phyloP scores from a whole-genome alignment of 306 rosid genomes.

The Luffa aegyptiaca region DNA sequence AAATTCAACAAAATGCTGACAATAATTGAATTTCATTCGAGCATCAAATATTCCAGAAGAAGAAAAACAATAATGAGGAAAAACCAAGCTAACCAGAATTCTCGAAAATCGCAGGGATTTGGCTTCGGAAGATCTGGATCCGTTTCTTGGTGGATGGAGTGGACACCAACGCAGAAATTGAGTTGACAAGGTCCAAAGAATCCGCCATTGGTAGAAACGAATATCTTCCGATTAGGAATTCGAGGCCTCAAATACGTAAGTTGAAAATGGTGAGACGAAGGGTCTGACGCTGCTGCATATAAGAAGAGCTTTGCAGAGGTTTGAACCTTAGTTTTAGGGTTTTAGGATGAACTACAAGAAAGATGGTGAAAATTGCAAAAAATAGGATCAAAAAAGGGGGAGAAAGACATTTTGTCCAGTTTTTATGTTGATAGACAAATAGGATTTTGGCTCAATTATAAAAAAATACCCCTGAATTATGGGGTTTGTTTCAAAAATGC shows the following conservation, averaged over 20 bases:
- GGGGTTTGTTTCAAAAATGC: too few relatives aligned
- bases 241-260: not conserved
- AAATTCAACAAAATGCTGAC: not conserved
- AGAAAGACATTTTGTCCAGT: too few relatives aligned
- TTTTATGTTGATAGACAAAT: too few relatives aligned
- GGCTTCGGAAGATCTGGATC: slow-evolving; percentile 49
- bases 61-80: not conserved
- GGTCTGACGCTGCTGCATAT: not conserved
- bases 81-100: slow-evolving; percentile 36
- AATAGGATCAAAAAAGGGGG: too few relatives aligned
- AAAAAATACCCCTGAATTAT: too few relatives aligned
- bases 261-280: not conserved
- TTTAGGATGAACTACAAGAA: slow-evolving; percentile 12
- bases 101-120: slow-evolving; percentile 45
- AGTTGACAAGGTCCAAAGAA: slow-evolving; percentile 41
- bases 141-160: slow-evolving; percentile 63
- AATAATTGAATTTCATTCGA: not conserved
- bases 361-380: not conserved
- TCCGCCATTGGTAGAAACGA: slow-evolving; percentile 44
- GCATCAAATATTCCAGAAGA: not conserved
- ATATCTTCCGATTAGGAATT: slow-evolving; percentile 21
- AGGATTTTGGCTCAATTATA: too few relatives aligned
- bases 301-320: not conserved
- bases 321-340: slow-evolving; percentile 24
- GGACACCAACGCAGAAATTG: slow-evolving; percentile 48